Conservation (phyloP, 441 rosid species). For the Mallotus repandus region DNA sequence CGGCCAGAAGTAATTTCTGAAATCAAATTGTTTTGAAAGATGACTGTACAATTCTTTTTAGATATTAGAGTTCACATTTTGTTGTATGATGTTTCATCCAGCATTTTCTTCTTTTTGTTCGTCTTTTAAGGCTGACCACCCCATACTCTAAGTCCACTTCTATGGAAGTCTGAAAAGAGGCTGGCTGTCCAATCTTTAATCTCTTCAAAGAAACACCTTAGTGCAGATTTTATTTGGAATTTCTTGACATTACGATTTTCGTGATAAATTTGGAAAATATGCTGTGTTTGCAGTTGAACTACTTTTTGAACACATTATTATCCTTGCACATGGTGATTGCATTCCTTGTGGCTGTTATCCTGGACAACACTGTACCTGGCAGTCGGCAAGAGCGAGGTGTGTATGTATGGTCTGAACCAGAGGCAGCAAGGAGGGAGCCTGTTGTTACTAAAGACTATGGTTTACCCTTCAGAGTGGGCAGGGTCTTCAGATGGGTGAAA, state of each 20-base stretch:
- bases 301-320: constrained; percentile 72
- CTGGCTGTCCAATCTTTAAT: no score
- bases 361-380: constrained; percentile 96
- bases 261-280: not conserved
- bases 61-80: not conserved
- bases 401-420: constrained; percentile 87
- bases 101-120: not conserved
- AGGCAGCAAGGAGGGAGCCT: constrained; percentile 79
- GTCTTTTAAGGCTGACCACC: not conserved
- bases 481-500: constrained; percentile 89
- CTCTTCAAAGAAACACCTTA: no score
- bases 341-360: constrained; percentile 78
- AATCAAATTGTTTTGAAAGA: not conserved
- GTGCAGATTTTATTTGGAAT: no score
- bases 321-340: constrained; percentile 87
- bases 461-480: constrained; percentile 80
- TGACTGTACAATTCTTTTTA: not conserved
- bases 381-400: constrained; percentile 89
- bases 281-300: constrained; percentile 68
- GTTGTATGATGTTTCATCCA: not conserved
- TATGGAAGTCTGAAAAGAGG: not conserved
- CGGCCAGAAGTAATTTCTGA: not conserved
- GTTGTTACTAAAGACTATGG: constrained; percentile 79
- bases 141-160: not conserved
- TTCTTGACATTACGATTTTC: no score